Evolutionary conservation across 352 stramenopile species (phyloP).

Genomic region (Phytophthora fragariae): DNA sequence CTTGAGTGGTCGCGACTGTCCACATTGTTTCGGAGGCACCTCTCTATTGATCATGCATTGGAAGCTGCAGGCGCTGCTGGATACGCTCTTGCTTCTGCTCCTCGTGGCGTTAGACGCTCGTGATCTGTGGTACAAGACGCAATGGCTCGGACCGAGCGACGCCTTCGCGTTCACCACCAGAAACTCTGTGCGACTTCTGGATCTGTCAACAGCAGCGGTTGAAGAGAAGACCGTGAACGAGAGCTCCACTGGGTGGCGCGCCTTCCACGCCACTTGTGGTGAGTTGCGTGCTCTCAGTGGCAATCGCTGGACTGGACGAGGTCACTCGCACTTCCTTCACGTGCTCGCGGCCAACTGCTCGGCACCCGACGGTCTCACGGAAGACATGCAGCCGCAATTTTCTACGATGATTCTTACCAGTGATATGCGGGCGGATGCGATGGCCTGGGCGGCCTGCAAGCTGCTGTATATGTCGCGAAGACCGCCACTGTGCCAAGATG

Average conservation of each 20-base stretch:
- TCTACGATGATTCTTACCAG: conserved; percentile 42
- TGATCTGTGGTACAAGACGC: conserved; percentile 65
- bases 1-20: conserved; percentile 14
- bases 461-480: conserved; percentile 47
- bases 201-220: background rate
- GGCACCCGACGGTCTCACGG: conserved; percentile 18
- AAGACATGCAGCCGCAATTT: conserved; percentile 27
- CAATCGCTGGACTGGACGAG: conserved; percentile 15
- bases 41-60: conserved; percentile 22
- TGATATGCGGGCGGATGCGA: conserved; percentile 52
- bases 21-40: background rate
- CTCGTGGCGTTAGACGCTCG: conserved; percentile 49
- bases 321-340: conserved; percentile 40
- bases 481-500: conserved; percentile 50
- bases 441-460: conserved; percentile 59
- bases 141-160: conserved; percentile 59
- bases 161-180: conserved; percentile 48
- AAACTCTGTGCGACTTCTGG: conserved; percentile 26
- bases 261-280: conserved; percentile 48
- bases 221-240: conserved; percentile 2
- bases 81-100: conserved; percentile 45
- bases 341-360: conserved; percentile 43
- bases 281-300: conserved; percentile 32
- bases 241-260: conserved; percentile 47
- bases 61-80: conserved; percentile 36